Evolutionary conservation across 2,329 filamentous ascomycete genomes (phyloP).

Genomic region (Ophiostoma sp.): DNA sequence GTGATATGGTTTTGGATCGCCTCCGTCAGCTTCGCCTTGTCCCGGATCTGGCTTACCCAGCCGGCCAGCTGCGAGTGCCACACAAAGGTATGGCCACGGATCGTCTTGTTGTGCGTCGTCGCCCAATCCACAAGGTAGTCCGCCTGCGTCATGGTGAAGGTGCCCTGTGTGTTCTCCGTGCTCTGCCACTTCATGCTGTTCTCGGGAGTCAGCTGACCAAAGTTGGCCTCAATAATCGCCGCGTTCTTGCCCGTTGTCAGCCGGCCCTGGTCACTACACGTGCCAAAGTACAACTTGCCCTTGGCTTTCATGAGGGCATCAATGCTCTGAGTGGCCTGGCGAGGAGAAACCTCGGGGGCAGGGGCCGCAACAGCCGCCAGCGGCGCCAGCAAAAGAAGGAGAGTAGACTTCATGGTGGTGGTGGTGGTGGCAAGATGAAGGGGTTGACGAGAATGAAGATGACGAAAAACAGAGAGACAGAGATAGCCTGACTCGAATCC

Average conservation of each 20-base stretch:
- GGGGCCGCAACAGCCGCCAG: slow-evolving; percentile 40
- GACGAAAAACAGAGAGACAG: too few relatives aligned
- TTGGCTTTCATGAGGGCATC: slow-evolving; percentile 58
- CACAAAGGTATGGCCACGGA: slow-evolving; percentile 66
- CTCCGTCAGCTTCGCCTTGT: slow-evolving; percentile 51
- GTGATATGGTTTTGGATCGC: slow-evolving; percentile 63
- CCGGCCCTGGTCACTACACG: slow-evolving; percentile 54
- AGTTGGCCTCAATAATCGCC: slow-evolving; percentile 60
- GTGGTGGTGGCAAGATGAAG: background rate
- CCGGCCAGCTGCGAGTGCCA: slow-evolving; percentile 62
- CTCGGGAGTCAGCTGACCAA: slow-evolving; percentile 66
- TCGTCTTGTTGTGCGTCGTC: slow-evolving; percentile 53
- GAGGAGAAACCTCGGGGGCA: slow-evolving; percentile 34
- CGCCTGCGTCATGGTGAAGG: slow-evolving; percentile 57
- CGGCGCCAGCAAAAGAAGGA: slow-evolving; percentile 42
- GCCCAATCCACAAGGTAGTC: slow-evolving; percentile 64
- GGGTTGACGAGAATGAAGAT: background rate
- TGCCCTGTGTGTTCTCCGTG: slow-evolving; percentile 48
- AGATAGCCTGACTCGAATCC: background rate
- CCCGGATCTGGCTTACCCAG: slow-evolving; percentile 60
- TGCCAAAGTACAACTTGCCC: slow-evolving; percentile 67
- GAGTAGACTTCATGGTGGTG: slow-evolving; percentile 35
- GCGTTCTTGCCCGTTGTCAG: slow-evolving; percentile 52
- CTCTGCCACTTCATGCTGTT: slow-evolving; percentile 72
- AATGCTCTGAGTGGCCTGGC: slow-evolving; percentile 50